Base-by-base conservation (phyloP, 345 rosid species). In the Firmiana major region DNA sequence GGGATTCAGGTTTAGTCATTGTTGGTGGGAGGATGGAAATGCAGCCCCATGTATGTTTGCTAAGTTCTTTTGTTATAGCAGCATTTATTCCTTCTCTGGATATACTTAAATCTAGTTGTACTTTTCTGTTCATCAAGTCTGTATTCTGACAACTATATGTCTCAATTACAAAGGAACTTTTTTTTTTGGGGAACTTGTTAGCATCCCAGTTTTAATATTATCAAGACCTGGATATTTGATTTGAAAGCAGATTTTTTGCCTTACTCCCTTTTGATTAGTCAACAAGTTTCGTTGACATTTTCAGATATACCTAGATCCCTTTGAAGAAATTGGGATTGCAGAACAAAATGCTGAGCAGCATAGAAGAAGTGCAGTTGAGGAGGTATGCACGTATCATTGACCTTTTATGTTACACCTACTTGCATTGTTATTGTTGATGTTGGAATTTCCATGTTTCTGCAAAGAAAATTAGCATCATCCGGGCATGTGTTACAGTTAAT, bases 1-100 rank as follows among this genome's bases (percentile, higher is more conserved):
- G 95, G 48, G 99, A 96, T 86, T 75, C 89, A 0, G 97, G 99
- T 71, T 81, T 96, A 83, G 84, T 96, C 67, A 87, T 96, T 71
- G 89, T 96, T 79, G 97, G 98, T 79, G 99, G 98, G 79, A 88
- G 99, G 85, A 96, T 93, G 97, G 97, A 96, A 86, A 69, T 88
- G 85, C 98, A 87, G 80, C 90, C 93, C 51, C 94, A 93, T 92
- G 99, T 93, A 91, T 85, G 89, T 82, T 63, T 75, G 10, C 45
- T 73, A 15, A 58, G 34, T 64, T 22, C 45, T 48, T 19, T 17
- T 51, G 59, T 49, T n/a, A 0, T 75, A 13, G 21, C 16, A 26
- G 16, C 38, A 7, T 69, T 45, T 15, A 15, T 69, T 46, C 57
- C 6, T 24, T 48, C 7, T 69, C 4, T 16, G 40, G 21, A 9